Evolutionary conservation across 2,329 filamentous ascomycete species (phyloP), one percentile per base, ranked within the genome.

Genomic region (Trichoderma endophyticum): DNA sequence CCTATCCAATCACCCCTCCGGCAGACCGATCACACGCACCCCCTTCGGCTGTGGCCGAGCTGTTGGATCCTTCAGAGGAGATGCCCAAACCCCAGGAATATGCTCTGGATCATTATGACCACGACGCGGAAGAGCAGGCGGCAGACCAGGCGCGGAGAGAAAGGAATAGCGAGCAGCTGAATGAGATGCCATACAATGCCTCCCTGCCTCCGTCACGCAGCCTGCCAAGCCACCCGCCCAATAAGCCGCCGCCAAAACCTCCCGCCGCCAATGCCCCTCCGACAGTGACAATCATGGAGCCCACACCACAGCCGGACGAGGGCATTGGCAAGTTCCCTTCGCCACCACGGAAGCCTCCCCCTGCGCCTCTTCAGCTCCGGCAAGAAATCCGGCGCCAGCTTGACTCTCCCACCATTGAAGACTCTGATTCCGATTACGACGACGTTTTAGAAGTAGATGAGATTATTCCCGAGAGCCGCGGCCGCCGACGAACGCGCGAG

Each of bases 401-500:
- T 9, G 74, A 75, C 12, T 70, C 75, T 18, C 72, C 76, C 1
- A 71, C 75, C 4, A 89, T 91, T n/a, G 90, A 91, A 14, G 88
- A 90, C 43, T 91, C 91, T 0, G 93, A 93, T 73, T 95, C 93
- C 0, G 94, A 97, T 74, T 96, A 95, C 76, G 93, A 96, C 72
- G 92, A 95, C 74, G 87, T 92, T 43, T 82, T 93, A 14, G 91
- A 93, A 73, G 89, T 91, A 4, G 87, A 91, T 59, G 90, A 92
- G 74, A 84, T 91, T 64, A 84, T 87, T 0, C 82, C 87, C 43
- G 84, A 87, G 14, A 84, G 89, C 67, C 88, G 95, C 73, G 95
- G 94, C 9, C 89, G 94, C 72, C 87, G 93, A 76, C 93, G 92
- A 80, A 97, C 94, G 3, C 88, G 95, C 67, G 94, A 95, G 79